Conservation (phyloP, 1,139 yeast species). For the Yamadazyma diospyri region DNA sequence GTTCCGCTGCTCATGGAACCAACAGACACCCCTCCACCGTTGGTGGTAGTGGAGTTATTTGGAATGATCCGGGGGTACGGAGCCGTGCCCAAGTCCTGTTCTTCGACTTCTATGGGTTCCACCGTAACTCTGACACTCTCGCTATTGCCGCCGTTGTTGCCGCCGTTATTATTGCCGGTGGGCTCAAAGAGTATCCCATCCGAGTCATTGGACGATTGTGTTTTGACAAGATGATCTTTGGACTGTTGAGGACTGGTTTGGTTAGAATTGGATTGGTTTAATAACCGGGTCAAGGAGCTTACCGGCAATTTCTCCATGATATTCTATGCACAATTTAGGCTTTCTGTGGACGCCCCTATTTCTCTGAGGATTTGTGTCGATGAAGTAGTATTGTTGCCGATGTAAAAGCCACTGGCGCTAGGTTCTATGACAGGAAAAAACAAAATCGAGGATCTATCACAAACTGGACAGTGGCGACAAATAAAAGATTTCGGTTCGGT, state of each 20-base stretch:
- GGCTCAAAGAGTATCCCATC: slow-evolving; percentile 18
- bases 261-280: slow-evolving; percentile 35
- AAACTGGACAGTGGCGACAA: no score
- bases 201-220: slow-evolving; percentile 15
- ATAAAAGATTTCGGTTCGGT: no score
- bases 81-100: slow-evolving; percentile 7
- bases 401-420: no score
- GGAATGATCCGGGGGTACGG: slow-evolving; percentile 5
- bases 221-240: slow-evolving; percentile 12
- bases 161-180: slow-evolving; percentile 6
- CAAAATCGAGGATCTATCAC: no score
- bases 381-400: not conserved
- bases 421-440: no score
- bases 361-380: no score
- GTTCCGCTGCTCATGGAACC: slow-evolving; percentile 2
- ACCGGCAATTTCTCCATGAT: slow-evolving; percentile 10
- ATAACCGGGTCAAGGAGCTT: slow-evolving; percentile 41
- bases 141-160: not conserved
- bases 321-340: no score
- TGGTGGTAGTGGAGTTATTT: not conserved
- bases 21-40: not conserved
- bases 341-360: no score
- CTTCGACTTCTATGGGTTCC: slow-evolving; percentile 1
- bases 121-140: not conserved
- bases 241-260: slow-evolving; percentile 24